phyloP scores from a whole-genome alignment of 108 stramenopile genomes.

The Nitzschia inconspicua region DNA sequence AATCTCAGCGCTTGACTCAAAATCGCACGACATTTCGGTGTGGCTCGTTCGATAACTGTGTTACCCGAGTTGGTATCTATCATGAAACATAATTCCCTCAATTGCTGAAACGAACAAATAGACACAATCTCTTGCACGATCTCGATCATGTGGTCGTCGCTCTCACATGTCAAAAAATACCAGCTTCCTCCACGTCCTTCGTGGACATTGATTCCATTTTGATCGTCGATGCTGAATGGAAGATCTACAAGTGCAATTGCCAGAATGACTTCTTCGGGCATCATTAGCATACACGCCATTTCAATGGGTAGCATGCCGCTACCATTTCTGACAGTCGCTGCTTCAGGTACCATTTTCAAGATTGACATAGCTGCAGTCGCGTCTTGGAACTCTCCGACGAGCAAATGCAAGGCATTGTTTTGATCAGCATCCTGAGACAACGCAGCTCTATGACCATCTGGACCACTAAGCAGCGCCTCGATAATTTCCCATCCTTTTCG shows the following conservation, averaged over 20 bases:
- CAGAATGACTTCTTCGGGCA: slow-evolving; percentile 73
- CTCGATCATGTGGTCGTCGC: slow-evolving; percentile 63
- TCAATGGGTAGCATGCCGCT: slow-evolving; percentile 73
- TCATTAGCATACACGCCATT: slow-evolving; percentile 59
- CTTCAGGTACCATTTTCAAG: slow-evolving; percentile 60
- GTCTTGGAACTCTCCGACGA: slow-evolving; percentile 55
- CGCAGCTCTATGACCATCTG: slow-evolving; percentile 55
- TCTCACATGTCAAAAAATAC: slow-evolving; percentile 79
- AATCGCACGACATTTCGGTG: slow-evolving; percentile 54
- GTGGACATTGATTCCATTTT: slow-evolving; percentile 35
- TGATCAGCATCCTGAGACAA: slow-evolving; percentile 35
- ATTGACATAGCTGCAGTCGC: slow-evolving; percentile 65
- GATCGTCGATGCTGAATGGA: slow-evolving; percentile 67
- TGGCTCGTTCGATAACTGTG: slow-evolving; percentile 55
- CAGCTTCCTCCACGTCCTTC: slow-evolving; percentile 74
- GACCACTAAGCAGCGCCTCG: slow-evolving; percentile 58
- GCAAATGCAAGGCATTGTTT: slow-evolving; percentile 70
- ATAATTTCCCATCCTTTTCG: slow-evolving; percentile 68
- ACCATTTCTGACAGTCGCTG: slow-evolving; percentile 48
- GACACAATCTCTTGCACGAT: slow-evolving; percentile 67
- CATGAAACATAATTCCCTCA: slow-evolving; percentile 55
- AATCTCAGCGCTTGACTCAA: slow-evolving; percentile 59
- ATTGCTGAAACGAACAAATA: slow-evolving; percentile 72
- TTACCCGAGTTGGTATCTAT: slow-evolving; percentile 26
- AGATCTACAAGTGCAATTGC: slow-evolving; percentile 78